phyloP scores from a whole-genome alignment of 495 filamentous ascomycete genomes.

The Lepraria neglecta region DNA sequence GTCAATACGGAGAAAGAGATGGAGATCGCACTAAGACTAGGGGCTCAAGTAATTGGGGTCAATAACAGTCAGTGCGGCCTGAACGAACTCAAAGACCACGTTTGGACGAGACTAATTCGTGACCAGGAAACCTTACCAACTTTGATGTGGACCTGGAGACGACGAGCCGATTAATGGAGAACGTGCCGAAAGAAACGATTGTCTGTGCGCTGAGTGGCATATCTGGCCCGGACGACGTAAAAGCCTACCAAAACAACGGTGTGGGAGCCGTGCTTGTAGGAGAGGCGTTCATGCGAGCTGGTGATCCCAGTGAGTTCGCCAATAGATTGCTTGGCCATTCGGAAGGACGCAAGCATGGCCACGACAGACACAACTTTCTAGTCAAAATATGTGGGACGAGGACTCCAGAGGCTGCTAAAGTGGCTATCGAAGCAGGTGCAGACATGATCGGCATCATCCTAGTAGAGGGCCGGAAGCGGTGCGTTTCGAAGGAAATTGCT shows the following conservation, averaged over 20 bases:
- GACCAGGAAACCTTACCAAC: slow-evolving; percentile 65
- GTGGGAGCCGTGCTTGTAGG: slow-evolving; percentile 92
- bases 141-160: slow-evolving; percentile 97
- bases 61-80: slow-evolving; percentile 55
- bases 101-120: slow-evolving; percentile 32
- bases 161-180: slow-evolving; percentile 79
- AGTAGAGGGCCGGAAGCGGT: slow-evolving; percentile 71
- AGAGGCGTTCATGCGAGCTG: slow-evolving; percentile 89
- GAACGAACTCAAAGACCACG: neutral
- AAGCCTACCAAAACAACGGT: slow-evolving; percentile 77
- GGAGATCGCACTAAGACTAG: slow-evolving; percentile 75
- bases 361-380: slow-evolving; percentile 37
- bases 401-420: slow-evolving; percentile 68
- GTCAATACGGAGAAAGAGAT: slow-evolving; percentile 94
- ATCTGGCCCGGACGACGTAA: slow-evolving; percentile 80
- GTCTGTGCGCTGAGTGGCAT: slow-evolving; percentile 95
- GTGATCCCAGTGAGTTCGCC: slow-evolving; percentile 74
- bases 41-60: slow-evolving; percentile 91
- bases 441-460: slow-evolving; percentile 92
- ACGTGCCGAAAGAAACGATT: slow-evolving; percentile 78
- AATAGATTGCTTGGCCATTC: slow-evolving; percentile 64
- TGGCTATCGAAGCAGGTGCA: slow-evolving; percentile 79
- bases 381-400: slow-evolving; percentile 98
- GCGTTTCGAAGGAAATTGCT: slow-evolving; percentile 69
- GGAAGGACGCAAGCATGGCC: neutral